phyloP scores from a whole-genome alignment of 208 protist genomes.

The Crithidia brevicula region DNA sequence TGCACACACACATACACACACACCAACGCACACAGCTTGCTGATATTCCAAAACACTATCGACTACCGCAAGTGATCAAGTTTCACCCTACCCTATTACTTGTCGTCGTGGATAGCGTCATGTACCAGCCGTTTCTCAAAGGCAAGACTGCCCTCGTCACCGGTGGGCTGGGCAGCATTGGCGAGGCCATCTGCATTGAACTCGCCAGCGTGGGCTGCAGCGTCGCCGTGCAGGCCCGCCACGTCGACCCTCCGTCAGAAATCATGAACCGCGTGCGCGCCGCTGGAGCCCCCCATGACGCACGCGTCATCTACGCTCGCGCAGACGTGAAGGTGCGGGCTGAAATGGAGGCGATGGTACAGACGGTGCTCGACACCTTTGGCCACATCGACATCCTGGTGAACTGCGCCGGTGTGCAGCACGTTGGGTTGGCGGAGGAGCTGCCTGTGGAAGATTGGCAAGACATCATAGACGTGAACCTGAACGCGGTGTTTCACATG shows the following conservation, averaged over 20 bases:
- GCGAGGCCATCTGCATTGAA: conserved; percentile 40
- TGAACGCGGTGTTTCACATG: conserved; percentile 45
- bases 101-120: too few species aligned
- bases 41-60: too few species aligned
- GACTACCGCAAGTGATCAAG: too few species aligned
- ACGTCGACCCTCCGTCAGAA: background rate
- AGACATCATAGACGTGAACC: conserved; percentile 49
- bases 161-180: conserved; percentile 49
- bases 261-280: conserved; percentile 20
- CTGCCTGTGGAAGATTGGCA: conserved; percentile 47
- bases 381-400: conserved; percentile 52
- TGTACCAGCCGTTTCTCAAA: conserved; percentile 29
- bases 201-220: conserved; percentile 39
- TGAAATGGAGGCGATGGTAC: conserved; percentile 23
- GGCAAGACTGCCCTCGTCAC: conserved; percentile 46
- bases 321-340: conserved; percentile 17
- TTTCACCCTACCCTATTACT: too few species aligned
- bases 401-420: conserved; percentile 62
- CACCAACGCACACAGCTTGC: too few species aligned
- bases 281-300: conserved; percentile 18
- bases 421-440: conserved; percentile 40
- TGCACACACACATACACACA: background rate
- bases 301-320: conserved; percentile 27
- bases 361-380: conserved; percentile 23
- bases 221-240: conserved; percentile 36